Evolutionary conservation across 768 basidiomycete species (phyloP).

Genomic region (Pisolithus orientalis): DNA sequence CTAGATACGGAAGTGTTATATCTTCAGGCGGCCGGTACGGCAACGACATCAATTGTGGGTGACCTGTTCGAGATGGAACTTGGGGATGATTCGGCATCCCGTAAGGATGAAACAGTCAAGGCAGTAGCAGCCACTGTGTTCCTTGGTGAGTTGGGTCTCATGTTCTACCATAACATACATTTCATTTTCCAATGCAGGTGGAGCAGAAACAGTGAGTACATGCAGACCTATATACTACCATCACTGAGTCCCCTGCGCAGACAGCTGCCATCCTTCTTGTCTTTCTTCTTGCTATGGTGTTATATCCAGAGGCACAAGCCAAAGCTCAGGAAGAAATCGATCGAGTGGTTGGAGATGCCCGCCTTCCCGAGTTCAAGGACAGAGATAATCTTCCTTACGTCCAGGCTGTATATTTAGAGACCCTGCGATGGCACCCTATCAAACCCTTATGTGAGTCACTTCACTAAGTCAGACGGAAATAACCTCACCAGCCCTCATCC

Average conservation of each 20-base stretch:
- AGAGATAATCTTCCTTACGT: conserved; percentile 13
- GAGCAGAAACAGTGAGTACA: neutral
- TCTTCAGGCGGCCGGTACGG: neutral
- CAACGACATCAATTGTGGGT: neutral
- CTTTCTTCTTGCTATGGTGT: conserved; percentile 15
- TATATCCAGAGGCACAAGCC: conserved; percentile 18
- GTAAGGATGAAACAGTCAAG: neutral
- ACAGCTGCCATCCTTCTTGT: conserved; percentile 8
- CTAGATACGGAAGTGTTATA: neutral
- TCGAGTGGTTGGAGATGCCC: conserved; percentile 12
- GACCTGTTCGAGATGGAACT: neutral
- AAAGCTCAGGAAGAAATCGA: conserved; percentile 15
- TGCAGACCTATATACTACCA: neutral
- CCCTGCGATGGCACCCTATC: conserved; percentile 15
- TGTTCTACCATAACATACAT: neutral
- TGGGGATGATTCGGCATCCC: neutral
- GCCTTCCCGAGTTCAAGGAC: conserved; percentile 13
- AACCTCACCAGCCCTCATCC: no score
- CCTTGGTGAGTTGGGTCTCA: neutral
- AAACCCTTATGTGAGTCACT: conserved; percentile 14
- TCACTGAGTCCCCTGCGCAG: conserved; percentile 1
- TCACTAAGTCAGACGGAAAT: neutral
- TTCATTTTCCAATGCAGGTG: neutral
- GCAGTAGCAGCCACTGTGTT: neutral
- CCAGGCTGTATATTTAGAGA: conserved; percentile 18